Percentiles rank a stretch among this genome's conserved stretches.
Evolutionary conservation across 2,329 filamentous ascomycete species (phyloP).

Genomic region (Polytolypa hystricis): DNA sequence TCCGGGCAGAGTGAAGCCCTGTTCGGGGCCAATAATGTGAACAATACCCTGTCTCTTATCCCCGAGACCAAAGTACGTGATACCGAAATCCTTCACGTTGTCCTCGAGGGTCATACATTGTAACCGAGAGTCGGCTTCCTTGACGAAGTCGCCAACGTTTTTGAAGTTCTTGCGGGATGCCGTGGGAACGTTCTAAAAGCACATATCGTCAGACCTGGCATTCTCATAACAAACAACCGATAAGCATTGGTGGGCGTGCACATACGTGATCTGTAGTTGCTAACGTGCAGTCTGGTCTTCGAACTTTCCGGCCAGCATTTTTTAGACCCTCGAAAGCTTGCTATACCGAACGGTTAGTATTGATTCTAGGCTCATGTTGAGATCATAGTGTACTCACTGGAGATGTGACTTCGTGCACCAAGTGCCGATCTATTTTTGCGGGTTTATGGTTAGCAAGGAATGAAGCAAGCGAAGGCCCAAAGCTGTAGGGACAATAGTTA

Average conservation of each 20-base stretch:
- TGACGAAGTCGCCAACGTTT: conserved; percentile 84
- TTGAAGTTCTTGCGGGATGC: conserved; percentile 84
- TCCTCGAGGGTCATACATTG: conserved; percentile 95
- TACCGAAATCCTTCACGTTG: conserved; percentile 90
- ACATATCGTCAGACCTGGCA: too few species aligned
- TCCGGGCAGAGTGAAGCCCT: conserved; percentile 94
- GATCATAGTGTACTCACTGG: conserved; percentile 50
- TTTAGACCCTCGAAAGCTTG: conserved; percentile 96
- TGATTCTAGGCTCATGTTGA: conserved; percentile 1
- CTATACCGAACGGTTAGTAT: conserved; percentile 32
- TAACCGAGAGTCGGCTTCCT: conserved; percentile 83
- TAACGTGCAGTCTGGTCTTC: conserved; percentile 91
- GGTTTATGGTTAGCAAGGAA: too few species aligned
- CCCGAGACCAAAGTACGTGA: conserved; percentile 93
- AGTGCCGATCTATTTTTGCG: conserved; percentile 86
- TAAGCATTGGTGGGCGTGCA: conserved; percentile 11
- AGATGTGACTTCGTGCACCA: conserved; percentile 97
- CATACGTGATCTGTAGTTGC: conserved; percentile 93
- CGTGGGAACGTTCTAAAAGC: conserved; percentile 75
- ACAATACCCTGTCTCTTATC: conserved; percentile 98
- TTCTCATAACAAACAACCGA: background rate
- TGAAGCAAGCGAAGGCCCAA: background rate
- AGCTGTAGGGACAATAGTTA: conserved; percentile 9
- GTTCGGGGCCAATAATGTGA: conserved; percentile 95
- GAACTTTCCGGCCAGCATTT: conserved; percentile 77